A percentile compares a stretch with the other conserved stretches of the same genome.
These are phyloP conservation scores for Apiotrichum mycotoxinovorans DNA, from an alignment of 1,284 basidiomycete genomes.

Conservation along the genomic window DNA sequence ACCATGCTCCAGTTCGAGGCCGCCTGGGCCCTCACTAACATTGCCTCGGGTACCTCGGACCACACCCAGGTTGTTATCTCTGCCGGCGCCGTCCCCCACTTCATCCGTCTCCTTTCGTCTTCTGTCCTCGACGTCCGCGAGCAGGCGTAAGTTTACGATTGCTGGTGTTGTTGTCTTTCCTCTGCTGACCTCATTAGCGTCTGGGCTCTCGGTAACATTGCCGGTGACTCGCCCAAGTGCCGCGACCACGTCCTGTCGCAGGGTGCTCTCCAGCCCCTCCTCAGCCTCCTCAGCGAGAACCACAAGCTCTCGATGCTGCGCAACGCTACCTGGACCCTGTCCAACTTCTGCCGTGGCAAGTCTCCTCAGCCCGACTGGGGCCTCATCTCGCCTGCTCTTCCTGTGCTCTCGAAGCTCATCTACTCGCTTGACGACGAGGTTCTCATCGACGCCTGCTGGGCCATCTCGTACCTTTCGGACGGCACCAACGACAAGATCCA, in stretches of 20 bases:
- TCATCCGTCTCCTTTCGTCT: slow-evolving; percentile 86
- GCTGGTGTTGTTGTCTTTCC: background rate
- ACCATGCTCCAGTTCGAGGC: slow-evolving; percentile 99
- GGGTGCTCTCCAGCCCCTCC: slow-evolving; percentile 56
- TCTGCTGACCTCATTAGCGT: slow-evolving; percentile 55
- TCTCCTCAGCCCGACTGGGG: slow-evolving; percentile 95
- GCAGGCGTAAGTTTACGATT: slow-evolving; percentile 60
- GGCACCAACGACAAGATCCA: slow-evolving; percentile 99
- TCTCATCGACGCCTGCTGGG: slow-evolving; percentile 99
- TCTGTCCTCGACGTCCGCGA: slow-evolving; percentile 87
- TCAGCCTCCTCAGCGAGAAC: slow-evolving; percentile 55
- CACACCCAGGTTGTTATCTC: slow-evolving; percentile 98
- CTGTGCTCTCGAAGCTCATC: slow-evolving; percentile 94
- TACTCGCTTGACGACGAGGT: slow-evolving; percentile 99
- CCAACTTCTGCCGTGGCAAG: slow-evolving; percentile 97
- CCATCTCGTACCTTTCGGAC: slow-evolving; percentile 98
- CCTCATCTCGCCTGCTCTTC: slow-evolving; percentile 88
- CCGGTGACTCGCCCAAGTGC: slow-evolving; percentile 90
- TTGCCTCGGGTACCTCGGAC: slow-evolving; percentile 96
- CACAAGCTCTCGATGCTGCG: slow-evolving; percentile 96
- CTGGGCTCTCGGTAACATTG: slow-evolving; percentile 95
- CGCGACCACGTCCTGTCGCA: slow-evolving; percentile 70
- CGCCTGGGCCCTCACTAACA: slow-evolving; percentile 99
- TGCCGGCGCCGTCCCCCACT: slow-evolving; percentile 92
- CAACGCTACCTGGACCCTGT: slow-evolving; percentile 96